Percentiles rank a stretch among this genome's conserved stretches.
phyloP scores from a whole-genome alignment of 2,329 filamentous ascomycete species.

The Aureobasidium sp. region DNA sequence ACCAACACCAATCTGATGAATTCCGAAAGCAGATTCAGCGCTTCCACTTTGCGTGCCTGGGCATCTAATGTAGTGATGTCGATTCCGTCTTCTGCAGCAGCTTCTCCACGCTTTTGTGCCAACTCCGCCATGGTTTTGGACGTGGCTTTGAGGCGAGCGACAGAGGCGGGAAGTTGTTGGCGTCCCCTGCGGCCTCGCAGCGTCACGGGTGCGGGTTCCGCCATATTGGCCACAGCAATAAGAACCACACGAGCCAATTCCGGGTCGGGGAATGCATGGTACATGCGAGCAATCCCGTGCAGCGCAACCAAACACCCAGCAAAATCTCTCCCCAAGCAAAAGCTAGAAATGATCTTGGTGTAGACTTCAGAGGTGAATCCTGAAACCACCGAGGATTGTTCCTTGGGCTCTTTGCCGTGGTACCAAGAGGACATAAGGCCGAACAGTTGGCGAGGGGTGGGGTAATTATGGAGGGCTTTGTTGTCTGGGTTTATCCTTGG shows the following conservation, averaged over 20 bases:
- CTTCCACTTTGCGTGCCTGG: background rate
- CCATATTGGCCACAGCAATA: constrained; percentile 10
- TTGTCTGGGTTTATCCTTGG: background rate
- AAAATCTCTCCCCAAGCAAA: constrained; percentile 15
- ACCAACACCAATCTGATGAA: constrained; percentile 13
- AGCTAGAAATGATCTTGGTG: constrained; percentile 13
- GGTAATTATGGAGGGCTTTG: background rate
- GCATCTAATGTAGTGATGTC: background rate
- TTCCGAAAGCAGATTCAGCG: constrained; percentile 12
- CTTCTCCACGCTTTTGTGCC: background rate
- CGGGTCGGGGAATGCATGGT: constrained; percentile 8
- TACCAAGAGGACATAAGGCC: constrained; percentile 13
- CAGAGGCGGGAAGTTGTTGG: constrained; percentile 7
- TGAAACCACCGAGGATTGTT: background rate
- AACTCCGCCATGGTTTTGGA: constrained; percentile 8
- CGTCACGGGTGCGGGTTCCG: background rate
- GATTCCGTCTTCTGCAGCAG: background rate
- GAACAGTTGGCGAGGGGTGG: constrained; percentile 13
- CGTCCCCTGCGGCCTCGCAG: constrained; percentile 8
- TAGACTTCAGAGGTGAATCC: constrained; percentile 11
- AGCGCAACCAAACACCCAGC: constrained; percentile 13
- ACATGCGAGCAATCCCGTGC: constrained; percentile 8
- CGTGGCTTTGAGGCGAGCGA: background rate
- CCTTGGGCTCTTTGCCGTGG: background rate
- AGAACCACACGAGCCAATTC: constrained; percentile 11